phyloP scores from a whole-genome alignment of 2,329 filamentous ascomycete genomes.

The Conoideocrella luteorostrata region DNA sequence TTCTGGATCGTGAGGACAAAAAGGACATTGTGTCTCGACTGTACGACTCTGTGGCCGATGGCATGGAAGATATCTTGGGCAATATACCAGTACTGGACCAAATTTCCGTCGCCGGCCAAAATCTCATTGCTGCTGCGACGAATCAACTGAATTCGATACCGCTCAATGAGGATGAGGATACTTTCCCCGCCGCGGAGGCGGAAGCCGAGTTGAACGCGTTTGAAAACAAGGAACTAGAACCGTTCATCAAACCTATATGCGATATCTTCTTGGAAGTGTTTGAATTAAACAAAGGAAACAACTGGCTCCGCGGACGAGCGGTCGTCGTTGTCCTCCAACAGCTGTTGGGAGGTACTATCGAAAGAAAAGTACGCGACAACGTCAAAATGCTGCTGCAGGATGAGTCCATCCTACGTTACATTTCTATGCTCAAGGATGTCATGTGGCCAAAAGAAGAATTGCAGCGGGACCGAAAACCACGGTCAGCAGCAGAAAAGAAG shows the following conservation, averaged over 20 bases:
- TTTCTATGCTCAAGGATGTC: conserved; percentile 63
- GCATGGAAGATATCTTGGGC: conserved; percentile 95
- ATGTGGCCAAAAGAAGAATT: conserved; percentile 74
- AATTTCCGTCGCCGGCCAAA: conserved; percentile 86
- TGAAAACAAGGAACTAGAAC: conserved; percentile 81
- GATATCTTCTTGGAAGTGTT: conserved; percentile 96
- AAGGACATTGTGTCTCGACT: conserved; percentile 88
- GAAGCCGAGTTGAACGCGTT: conserved; percentile 93
- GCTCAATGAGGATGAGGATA: conserved; percentile 45
- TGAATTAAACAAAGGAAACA: conserved; percentile 89
- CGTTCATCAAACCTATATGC: conserved; percentile 97
- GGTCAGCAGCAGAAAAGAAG: conserved; percentile 67
- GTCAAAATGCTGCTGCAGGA: conserved; percentile 69
- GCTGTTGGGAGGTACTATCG: conserved; percentile 89
- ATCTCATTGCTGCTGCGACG: conserved; percentile 72
- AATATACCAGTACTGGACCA: conserved; percentile 95
- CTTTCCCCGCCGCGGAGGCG: conserved; percentile 60
- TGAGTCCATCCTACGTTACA: conserved; percentile 69
- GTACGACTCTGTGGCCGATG: conserved; percentile 94
- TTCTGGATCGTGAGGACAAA: conserved; percentile 56
- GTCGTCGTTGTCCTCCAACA: conserved; percentile 96
- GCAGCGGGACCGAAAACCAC: conserved; percentile 41
- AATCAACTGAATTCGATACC: conserved; percentile 54
- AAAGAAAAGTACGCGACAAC: conserved; percentile 86
- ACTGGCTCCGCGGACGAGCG: conserved; percentile 91